Percentiles rank a stretch among this genome's conserved stretches.
Evolutionary conservation across 2,329 filamentous ascomycete genomes (phyloP).

Genomic region (Aspergillus udagawae): DNA sequence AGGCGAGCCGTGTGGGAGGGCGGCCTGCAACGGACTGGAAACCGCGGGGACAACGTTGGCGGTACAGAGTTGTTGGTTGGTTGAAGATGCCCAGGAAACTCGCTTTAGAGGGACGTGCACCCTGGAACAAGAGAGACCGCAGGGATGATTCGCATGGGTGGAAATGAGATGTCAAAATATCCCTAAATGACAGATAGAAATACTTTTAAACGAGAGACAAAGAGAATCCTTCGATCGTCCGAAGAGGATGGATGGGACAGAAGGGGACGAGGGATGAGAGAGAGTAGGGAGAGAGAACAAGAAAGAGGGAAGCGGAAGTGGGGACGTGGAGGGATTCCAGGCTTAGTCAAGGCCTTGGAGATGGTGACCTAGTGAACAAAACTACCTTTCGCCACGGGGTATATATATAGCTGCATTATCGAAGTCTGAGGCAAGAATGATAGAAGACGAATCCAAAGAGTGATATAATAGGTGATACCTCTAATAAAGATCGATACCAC

Average conservation of each 20-base stretch:
- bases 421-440: background rate
- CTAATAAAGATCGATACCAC: background rate
- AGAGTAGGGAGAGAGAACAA: slow-evolving; percentile 7
- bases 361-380: too few species aligned
- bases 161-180: slow-evolving; percentile 2
- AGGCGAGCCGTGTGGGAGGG: background rate
- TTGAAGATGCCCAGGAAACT: slow-evolving; percentile 7
- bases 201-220: slow-evolving; percentile 4
- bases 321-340: slow-evolving; percentile 2
- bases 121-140: slow-evolving; percentile 20
- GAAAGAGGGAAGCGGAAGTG: slow-evolving; percentile 5
- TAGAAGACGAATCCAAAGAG: background rate
- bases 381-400: background rate
- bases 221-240: slow-evolving; percentile 4
- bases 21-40: background rate
- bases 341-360: slow-evolving; percentile 1
- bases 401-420: background rate
- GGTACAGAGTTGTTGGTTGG: background rate
- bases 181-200: slow-evolving; percentile 9
- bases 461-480: background rate
- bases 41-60: slow-evolving; percentile 1
- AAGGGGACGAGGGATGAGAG: background rate
- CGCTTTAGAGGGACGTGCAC: slow-evolving; percentile 20
- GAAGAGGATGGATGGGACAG: slow-evolving; percentile 12
- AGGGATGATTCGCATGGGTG: slow-evolving; percentile 16